Evolutionary conservation across 2,329 filamentous ascomycete genomes (phyloP), one percentile per base, ranked within the genome.

Genomic region (Ilyonectria destructans): DNA sequence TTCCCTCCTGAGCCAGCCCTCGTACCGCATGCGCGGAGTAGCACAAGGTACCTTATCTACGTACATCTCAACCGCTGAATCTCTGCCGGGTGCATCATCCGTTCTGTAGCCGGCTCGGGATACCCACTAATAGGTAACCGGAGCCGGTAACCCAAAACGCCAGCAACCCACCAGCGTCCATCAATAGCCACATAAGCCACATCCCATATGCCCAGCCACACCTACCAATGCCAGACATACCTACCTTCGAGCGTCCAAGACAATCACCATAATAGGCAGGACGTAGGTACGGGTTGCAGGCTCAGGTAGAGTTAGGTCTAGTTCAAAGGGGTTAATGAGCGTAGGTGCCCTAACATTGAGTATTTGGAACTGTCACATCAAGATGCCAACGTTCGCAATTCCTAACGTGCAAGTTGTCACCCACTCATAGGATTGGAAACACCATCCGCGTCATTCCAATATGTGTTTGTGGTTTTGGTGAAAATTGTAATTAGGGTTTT

Each of bases 11-110:
- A 9, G 7, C 21, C 12, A n/a, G 29, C 48, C 23, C 51, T 54
- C n/a, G 51, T 12, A 37, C 29, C n/a, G 45, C 45, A 21, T 46
- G 10, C 45, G 45, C 45, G 45, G n/a, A 54, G 51, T 54, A 23
- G 33, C 51, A 35, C 51, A 54, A 54, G n/a, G 49, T 33, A 52
- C 29, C 31, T 19, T 35, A 35, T n/a, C 17, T 35, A n/a, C 15
- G 40, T 43, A n/a, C 40, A 43, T 43, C 49, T 52, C 26, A 52
- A 52, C 17, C 49, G 10, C 29, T n/a, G 29, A 12, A 33, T 52
- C 29, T 54, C 31, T 35, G 10, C 2, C 10, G 15, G 29, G 12
- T 54, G n/a, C 29, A 33, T 35, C 29, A 33, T 35, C 51, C 31
- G n/a, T 43, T 43, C 15, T 19, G 15, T 8, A 43, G 40, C 40